Evolutionary conservation across 306 rosid genomes (phyloP).

Genomic region (Cucurbita ficifolia): DNA sequence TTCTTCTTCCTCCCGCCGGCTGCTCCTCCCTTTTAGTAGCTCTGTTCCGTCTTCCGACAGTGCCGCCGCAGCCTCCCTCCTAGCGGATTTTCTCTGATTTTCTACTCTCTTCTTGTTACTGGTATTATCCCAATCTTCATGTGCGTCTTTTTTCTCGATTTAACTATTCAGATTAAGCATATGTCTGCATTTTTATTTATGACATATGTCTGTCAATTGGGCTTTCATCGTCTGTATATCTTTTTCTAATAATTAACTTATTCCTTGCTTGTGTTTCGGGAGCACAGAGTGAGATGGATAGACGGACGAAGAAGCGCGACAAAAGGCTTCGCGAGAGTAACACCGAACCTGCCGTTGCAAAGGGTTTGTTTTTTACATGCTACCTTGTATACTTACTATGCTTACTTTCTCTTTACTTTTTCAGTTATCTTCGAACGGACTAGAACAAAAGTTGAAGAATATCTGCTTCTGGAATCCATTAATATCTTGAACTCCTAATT

Average conservation of each 20-base stretch:
- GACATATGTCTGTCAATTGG: background rate
- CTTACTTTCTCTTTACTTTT: background rate
- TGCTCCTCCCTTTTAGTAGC: background rate
- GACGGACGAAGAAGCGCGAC: background rate
- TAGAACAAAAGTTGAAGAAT: background rate
- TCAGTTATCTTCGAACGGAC: background rate
- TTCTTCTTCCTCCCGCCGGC: background rate
- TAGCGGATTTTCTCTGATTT: background rate
- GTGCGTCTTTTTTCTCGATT: background rate
- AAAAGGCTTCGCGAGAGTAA: background rate
- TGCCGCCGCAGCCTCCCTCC: background rate
- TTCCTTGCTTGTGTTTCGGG: background rate
- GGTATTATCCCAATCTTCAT: background rate
- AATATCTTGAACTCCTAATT: background rate
- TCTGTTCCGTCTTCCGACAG: background rate
- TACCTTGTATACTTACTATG: background rate
- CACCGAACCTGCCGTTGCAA: background rate
- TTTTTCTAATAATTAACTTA: background rate
- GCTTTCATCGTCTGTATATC: background rate
- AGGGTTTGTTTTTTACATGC: background rate
- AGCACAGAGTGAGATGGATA: background rate
- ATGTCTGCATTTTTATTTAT: background rate
- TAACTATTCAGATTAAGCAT: background rate
- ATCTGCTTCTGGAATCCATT: background rate
- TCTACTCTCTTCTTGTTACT: background rate